Conservation (phyloP, 1,284 basidiomycete genomes). For the Schizopora paradoxa region DNA sequence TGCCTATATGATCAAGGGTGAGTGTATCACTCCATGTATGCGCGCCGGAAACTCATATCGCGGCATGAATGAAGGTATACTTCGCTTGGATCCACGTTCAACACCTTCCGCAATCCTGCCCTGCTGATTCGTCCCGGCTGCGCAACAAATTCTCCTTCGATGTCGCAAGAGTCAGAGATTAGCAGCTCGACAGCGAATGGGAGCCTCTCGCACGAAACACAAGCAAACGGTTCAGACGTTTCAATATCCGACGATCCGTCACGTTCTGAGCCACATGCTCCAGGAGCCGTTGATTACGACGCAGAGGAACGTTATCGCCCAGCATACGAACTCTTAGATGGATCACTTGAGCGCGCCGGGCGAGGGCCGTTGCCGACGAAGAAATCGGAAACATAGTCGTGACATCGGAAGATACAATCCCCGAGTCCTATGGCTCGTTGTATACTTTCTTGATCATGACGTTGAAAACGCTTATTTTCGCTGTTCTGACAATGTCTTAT, state of each 20-base stretch:
- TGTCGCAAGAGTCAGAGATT: slow-evolving; percentile 5
- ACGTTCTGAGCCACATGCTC: slow-evolving; percentile 16
- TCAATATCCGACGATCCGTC: slow-evolving; percentile 1
- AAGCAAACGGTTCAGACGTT: neutral
- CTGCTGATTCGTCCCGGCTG: slow-evolving; percentile 41
- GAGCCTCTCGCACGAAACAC: neutral
- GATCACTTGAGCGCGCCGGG: slow-evolving; percentile 68
- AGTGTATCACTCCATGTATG: too few relatives aligned
- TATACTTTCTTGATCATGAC: too few relatives aligned
- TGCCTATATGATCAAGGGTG: slow-evolving; percentile 88
- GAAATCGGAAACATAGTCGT: too few relatives aligned
- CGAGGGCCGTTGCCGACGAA: slow-evolving; percentile 29
- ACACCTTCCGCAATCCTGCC: slow-evolving; percentile 90
- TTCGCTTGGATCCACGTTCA: slow-evolving; percentile 90
- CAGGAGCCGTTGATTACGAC: slow-evolving; percentile 1
- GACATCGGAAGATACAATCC: too few relatives aligned
- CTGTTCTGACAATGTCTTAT: too few relatives aligned
- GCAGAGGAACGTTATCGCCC: slow-evolving; percentile 49
- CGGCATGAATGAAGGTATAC: slow-evolving; percentile 77
- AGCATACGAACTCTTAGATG: slow-evolving; percentile 78
- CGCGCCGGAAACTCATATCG: neutral
- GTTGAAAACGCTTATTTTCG: too few relatives aligned
- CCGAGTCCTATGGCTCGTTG: too few relatives aligned
- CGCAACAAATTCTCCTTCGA: slow-evolving; percentile 16
- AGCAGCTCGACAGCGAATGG: too few relatives aligned